Base-by-base conservation (phyloP, 148 eudicot genomes). In the Linanthus parryae region DNA sequence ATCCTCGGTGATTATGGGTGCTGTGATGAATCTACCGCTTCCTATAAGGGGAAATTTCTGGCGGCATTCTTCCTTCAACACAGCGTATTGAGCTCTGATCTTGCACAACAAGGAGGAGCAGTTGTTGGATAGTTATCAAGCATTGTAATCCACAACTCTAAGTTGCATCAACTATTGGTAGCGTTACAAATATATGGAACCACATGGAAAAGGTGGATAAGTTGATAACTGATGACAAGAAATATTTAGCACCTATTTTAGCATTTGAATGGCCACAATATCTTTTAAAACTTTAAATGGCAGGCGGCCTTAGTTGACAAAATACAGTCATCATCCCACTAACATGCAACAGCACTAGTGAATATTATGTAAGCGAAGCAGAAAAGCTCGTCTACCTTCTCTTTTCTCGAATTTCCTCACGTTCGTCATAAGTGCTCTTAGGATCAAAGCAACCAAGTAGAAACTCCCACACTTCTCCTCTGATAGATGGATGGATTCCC, bases 401-500 rank as follows among this genome's bases (percentile, higher is more conserved):
- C 15, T 55, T 57, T 44, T 81, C 57, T 28, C 89, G 77, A 61
- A 79, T 63, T 63, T 88, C 61, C 50, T 67, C 57, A 61, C 94
- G 71, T 59, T 88, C 96, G 0, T 81, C 89, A 63, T 25, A 81
- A 61, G 96, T 76, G 74, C 94, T 88, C 57, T 48, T 68, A 22
- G 88, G 85, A 62, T 88, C 92, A 78, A 57, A 88, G 73, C 96
- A 78, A 39, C 92, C 96, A 66, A 88, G 84, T 54, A 88, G 74
- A 69, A 83, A 88, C 63, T 88, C 96, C 96, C 96, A 88, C 34
- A 88, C 96, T 75, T 84, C 96, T 61, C 89, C 96, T 70, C 96
- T 81, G 47, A 88, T 84, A 44, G 81, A 56, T 29, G 96, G 96
- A 71, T 88, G 96, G 62, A 88, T 59, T 52, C 96, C 96, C 96